These are phyloP conservation scores for Cucumis cinereus DNA, from an alignment of 306 rosid species.

Conservation along the genomic window DNA sequence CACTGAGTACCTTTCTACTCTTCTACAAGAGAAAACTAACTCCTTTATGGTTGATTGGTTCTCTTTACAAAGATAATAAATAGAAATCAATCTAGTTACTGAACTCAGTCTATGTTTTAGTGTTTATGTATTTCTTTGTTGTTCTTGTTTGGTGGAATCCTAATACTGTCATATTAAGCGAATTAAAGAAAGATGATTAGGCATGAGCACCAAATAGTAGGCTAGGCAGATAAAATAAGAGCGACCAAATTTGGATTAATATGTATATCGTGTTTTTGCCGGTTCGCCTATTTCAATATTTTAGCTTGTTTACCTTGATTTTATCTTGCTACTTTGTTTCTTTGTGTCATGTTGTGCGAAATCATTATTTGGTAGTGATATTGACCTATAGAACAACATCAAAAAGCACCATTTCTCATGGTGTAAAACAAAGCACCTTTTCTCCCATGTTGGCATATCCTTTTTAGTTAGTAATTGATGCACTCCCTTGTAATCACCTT, in stretches of 20 bases:
- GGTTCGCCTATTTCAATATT: background rate
- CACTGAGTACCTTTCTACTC: background rate
- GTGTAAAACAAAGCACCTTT: too few relatives aligned
- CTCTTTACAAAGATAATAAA: background rate
- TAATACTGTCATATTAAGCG: background rate
- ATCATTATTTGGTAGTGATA: background rate
- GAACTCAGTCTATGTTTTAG: background rate
- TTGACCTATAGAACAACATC: background rate
- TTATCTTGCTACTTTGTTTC: background rate
- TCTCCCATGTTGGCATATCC: too few relatives aligned
- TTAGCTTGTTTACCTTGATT: background rate
- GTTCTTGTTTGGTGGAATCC: too few relatives aligned
- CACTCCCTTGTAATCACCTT: too few relatives aligned
- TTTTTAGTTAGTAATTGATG: too few relatives aligned
- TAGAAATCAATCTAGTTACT: background rate
- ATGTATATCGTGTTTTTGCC: background rate
- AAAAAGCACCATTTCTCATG: background rate
- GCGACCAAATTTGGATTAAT: background rate
- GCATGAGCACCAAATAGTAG: background rate
- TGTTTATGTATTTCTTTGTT: too few relatives aligned
- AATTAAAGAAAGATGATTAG: background rate
- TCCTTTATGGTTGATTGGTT: background rate
- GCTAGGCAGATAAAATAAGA: background rate
- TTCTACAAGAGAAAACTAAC: background rate
- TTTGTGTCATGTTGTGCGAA: background rate